Conservation (phyloP, 2,329 filamentous ascomycete species). For the Ceratocystis cubensis region DNA sequence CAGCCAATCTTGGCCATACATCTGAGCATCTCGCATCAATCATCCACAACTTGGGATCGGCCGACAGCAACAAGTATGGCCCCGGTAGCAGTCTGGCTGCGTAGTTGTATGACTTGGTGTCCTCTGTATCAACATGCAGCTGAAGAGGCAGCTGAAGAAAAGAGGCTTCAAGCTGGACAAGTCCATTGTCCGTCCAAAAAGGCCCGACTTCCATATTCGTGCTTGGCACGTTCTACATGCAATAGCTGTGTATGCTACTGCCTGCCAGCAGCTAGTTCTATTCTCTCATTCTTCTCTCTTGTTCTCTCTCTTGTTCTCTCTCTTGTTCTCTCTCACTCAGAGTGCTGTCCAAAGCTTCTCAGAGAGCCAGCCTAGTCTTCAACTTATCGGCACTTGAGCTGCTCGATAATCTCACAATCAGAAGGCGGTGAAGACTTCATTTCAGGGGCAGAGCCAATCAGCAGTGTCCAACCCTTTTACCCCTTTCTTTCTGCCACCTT, state of each 20-base stretch:
- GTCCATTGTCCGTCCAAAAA: background rate
- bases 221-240: background rate
- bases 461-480: background rate
- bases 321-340: background rate
- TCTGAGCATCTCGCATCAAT: background rate
- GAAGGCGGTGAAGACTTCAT: background rate
- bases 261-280: background rate
- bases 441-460: background rate
- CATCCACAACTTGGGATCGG: background rate
- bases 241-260: background rate
- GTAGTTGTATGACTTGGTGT: background rate
- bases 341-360: background rate
- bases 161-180: background rate
- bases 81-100: background rate
- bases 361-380: background rate
- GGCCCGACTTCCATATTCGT: background rate
- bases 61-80: background rate
- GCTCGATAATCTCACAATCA: background rate
- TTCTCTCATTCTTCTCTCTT: background rate
- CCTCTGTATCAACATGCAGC: no score
- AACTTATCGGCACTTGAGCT: background rate
- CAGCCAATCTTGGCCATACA: background rate
- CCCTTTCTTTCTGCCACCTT: constrained; percentile 7
- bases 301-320: background rate
- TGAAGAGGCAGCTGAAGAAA: background rate